Conservation (phyloP, 2,329 filamentous ascomycete genomes). For the Botryosphaeria dothidea region DNA sequence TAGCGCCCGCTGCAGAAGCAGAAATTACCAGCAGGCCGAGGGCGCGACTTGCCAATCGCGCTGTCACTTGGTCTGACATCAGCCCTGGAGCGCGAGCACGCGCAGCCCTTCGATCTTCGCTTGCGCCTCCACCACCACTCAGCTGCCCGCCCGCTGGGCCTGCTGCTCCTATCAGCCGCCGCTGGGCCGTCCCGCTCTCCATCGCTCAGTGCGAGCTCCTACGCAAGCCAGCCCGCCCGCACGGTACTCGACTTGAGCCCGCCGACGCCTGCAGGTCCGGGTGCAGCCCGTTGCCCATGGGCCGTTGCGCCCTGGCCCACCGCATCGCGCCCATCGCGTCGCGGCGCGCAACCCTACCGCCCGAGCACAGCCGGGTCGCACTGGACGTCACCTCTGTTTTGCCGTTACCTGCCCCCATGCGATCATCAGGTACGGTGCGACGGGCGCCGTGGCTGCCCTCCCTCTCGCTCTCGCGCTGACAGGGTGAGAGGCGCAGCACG, state of each 20-base stretch:
- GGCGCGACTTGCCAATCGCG: background rate
- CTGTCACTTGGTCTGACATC: constrained; percentile 3
- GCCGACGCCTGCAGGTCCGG: background rate
- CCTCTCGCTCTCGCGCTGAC: background rate
- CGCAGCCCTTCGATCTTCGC: background rate
- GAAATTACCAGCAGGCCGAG: background rate
- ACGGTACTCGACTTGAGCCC: background rate
- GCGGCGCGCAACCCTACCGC: background rate
- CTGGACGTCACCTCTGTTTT: background rate
- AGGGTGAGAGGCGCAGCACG: constrained; percentile 14
- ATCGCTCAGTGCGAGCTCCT: background rate
- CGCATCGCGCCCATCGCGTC: background rate
- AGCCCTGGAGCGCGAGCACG: background rate
- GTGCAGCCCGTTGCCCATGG: background rate
- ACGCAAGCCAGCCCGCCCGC: background rate
- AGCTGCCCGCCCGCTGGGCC: background rate
- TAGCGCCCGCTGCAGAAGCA: constrained; percentile 3
- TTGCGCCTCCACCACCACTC: constrained; percentile 14
- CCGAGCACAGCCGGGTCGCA: background rate
- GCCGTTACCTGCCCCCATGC: background rate
- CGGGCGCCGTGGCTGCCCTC: background rate
- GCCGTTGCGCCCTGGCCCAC: background rate
- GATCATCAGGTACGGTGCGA: constrained; percentile 13
- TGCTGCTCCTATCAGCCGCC: constrained; percentile 13
- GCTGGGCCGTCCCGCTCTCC: background rate